phyloP scores from a whole-genome alignment of 179 eudicot genomes.

The Heliamphora pulchella region DNA sequence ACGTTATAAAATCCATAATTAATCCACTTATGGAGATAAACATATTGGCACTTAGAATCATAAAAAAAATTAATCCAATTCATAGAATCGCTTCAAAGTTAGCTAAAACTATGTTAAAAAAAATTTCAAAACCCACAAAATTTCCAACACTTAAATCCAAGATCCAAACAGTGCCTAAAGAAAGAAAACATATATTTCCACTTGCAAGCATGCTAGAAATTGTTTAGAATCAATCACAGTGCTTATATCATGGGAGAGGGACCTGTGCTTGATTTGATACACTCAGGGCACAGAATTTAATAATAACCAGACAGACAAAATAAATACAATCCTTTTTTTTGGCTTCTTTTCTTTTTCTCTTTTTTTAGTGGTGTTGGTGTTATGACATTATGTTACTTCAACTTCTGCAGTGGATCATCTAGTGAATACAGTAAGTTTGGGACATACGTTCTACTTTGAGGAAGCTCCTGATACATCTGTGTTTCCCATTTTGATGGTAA shows the following conservation, averaged over 20 bases:
- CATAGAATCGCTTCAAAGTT: too few species aligned
- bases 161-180: too few species aligned
- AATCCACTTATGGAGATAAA: too few species aligned
- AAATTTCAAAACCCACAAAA: too few species aligned
- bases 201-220: slow-evolving; percentile 5
- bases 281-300: too few species aligned
- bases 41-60: too few species aligned
- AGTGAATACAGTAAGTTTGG: slow-evolving; percentile 83
- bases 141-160: too few species aligned
- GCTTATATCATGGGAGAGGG: neutral
- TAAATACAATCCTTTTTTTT: neutral
- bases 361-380: neutral
- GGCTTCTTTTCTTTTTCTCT: neutral
- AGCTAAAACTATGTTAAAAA: too few species aligned
- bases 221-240: neutral
- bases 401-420: slow-evolving; percentile 72
- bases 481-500: slow-evolving; percentile 80
- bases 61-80: too few species aligned
- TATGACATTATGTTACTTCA: neutral
- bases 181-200: neutral
- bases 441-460: slow-evolving; percentile 76
- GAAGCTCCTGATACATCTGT: slow-evolving; percentile 65
- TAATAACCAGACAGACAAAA: too few species aligned
- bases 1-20: too few species aligned
- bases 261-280: neutral